Conservation (phyloP, 2,329 filamentous ascomycete species). For the Pestalotiopsis sp. region DNA sequence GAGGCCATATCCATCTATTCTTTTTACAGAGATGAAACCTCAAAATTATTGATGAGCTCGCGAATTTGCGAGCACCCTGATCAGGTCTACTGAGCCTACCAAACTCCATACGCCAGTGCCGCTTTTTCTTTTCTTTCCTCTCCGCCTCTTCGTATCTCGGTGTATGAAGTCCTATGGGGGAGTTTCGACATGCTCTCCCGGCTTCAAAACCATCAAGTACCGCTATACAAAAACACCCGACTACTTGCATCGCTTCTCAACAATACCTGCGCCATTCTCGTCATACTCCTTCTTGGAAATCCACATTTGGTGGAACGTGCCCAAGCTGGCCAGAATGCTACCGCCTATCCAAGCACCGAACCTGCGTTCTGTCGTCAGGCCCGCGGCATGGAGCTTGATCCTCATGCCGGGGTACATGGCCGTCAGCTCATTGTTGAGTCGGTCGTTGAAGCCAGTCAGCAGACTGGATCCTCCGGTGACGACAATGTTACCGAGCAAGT, state of each 20-base stretch:
- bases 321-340: constrained; percentile 91
- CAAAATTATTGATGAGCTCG: background rate
- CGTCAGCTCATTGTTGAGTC: constrained; percentile 82
- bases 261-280: constrained; percentile 86
- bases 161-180: background rate
- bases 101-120: constrained; percentile 5
- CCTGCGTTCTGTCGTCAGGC: constrained; percentile 83
- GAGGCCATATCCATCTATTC: background rate
- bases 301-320: constrained; percentile 99
- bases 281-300: constrained; percentile 97
- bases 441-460: constrained; percentile 89
- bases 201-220: background rate
- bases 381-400: constrained; percentile 86
- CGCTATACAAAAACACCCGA: background rate
- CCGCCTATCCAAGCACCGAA: constrained; percentile 97
- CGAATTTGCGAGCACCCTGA: background rate
- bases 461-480: constrained; percentile 88
- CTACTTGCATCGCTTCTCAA: constrained; percentile 95
- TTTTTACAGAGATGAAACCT: no score
- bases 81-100: background rate
- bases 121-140: background rate
- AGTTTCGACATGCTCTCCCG: background rate
- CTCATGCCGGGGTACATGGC: constrained; percentile 81
- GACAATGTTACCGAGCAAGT: constrained; percentile 86
- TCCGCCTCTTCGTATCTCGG: background rate